Conservation (phyloP, 768 basidiomycete species). For the Suillus clintonianus region DNA sequence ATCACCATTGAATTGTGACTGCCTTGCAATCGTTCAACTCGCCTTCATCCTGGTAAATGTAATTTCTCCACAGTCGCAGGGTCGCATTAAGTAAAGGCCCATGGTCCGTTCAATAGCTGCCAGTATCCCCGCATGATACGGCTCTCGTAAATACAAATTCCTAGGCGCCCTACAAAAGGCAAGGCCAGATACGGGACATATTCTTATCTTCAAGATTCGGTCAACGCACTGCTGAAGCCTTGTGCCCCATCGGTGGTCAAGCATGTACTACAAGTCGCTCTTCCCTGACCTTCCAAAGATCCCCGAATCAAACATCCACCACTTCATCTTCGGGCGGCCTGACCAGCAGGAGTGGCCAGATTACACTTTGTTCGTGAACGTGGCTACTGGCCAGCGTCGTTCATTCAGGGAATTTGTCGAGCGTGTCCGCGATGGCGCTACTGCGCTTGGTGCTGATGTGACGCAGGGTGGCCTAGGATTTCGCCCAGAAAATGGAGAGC, state of each 20-base stretch:
- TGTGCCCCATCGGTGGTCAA: background rate
- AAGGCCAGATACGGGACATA: background rate
- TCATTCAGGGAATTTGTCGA: slow-evolving; percentile 45
- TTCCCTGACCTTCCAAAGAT: slow-evolving; percentile 53
- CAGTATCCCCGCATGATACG: too few species aligned
- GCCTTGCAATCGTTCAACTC: too few species aligned
- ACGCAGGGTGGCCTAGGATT: too few species aligned
- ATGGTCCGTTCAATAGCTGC: too few species aligned
- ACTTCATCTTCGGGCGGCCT: slow-evolving; percentile 54
- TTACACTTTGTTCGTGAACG: slow-evolving; percentile 54
- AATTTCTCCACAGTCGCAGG: too few species aligned
- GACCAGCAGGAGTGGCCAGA: slow-evolving; percentile 54
- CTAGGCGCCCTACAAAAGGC: background rate
- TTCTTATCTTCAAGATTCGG: background rate
- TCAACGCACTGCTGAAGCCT: background rate
- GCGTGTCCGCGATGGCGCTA: slow-evolving; percentile 43
- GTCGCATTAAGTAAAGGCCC: too few species aligned
- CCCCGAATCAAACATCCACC: slow-evolving; percentile 54
- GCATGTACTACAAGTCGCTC: slow-evolving; percentile 59
- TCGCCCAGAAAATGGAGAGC: too few species aligned
- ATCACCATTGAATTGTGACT: too few species aligned
- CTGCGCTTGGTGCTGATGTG: too few species aligned
- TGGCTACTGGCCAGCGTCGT: slow-evolving; percentile 43
- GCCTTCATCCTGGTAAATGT: too few species aligned
- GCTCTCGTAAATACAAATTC: background rate